Evolutionary conservation across 257 asterid genomes (phyloP), one percentile per base, ranked within the genome.

Genomic region (Ophiorrhiza pumila): DNA sequence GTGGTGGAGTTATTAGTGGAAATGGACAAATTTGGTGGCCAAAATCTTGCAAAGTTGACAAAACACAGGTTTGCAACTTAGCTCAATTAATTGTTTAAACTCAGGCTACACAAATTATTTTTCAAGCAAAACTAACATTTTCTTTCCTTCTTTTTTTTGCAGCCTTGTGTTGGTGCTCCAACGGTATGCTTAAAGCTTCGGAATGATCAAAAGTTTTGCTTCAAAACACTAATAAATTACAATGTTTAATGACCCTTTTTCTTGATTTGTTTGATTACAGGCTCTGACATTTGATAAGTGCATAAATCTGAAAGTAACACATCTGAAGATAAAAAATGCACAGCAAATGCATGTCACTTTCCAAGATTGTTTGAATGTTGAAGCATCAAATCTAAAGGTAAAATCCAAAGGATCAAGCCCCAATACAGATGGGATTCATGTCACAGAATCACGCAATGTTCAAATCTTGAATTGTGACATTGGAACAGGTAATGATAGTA

Each of bases 11-110:
- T 17, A 78, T 94, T 0, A 87, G 89, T 76, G 99, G 99, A 23
- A 90, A 88, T 68, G 99, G 97, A 15, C 81, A 84, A 71, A 79
- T 85, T 18, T 94, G 99, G 99, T 94, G 99, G 99, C 82, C 83
- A 18, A 82, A 75, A 65, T 90, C 97, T 47, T 94, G 99, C 84
- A 94, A 84, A 77, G 76, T 85, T 69, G 88, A 88, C 83, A 81
- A 88, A 75, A 80, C 76, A 37, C 57, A 71, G 84, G 97, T 91
- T 74, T 27, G 71, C n/a, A 35, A 4, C 42, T 9, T n/a, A 52
- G 1, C 6, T 20, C n/a, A 3, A 47, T 14, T 23, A 37, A 5
- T 4, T 56, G 2, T 37, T 31, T 17, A 20, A 17, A 4, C 35
- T n/a, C n/a, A n/a, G n/a, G n/a, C n/a, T n/a, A n/a, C n/a, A 31